phyloP scores from a whole-genome alignment of 306 rosid genomes.

The Ceratonia siliqua region DNA sequence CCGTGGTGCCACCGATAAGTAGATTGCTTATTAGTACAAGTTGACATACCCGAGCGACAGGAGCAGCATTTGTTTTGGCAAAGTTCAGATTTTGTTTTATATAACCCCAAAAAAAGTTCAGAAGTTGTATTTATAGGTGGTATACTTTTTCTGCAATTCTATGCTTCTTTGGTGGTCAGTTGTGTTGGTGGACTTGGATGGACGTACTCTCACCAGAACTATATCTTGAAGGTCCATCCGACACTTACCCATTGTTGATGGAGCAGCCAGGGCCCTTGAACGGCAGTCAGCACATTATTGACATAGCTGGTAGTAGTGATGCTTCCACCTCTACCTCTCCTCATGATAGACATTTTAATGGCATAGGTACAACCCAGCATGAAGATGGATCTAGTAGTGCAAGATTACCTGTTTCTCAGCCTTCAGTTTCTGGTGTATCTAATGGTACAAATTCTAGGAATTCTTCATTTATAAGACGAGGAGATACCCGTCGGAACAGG shows the following conservation, averaged over 20 bases:
- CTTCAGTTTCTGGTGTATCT: constrained; percentile 44
- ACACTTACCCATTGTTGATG: constrained; percentile 57
- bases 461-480: constrained; percentile 51
- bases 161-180: constrained; percentile 42
- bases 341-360: constrained; percentile 40
- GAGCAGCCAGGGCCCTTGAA: constrained; percentile 45
- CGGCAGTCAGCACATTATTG: constrained; percentile 53
- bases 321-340: constrained; percentile 47
- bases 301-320: constrained; percentile 45
- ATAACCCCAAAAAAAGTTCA: too few species aligned
- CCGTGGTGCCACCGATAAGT: constrained; percentile 25
- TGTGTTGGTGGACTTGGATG: constrained; percentile 55
- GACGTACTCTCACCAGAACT: constrained; percentile 55
- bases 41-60: constrained; percentile 1
- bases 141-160: constrained; percentile 27
- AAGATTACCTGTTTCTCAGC: constrained; percentile 32
- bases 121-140: constrained; percentile 8
- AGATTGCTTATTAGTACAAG: background rate
- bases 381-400: constrained; percentile 46
- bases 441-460: constrained; percentile 54
- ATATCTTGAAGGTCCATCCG: constrained; percentile 43
- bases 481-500: constrained; percentile 54
- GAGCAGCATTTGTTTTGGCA: background rate
- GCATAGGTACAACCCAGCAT: constrained; percentile 41
- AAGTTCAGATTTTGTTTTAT: too few species aligned